Evolutionary conservation across 345 rosid genomes (phyloP).

Genomic region (Citrus cavaleriei): DNA sequence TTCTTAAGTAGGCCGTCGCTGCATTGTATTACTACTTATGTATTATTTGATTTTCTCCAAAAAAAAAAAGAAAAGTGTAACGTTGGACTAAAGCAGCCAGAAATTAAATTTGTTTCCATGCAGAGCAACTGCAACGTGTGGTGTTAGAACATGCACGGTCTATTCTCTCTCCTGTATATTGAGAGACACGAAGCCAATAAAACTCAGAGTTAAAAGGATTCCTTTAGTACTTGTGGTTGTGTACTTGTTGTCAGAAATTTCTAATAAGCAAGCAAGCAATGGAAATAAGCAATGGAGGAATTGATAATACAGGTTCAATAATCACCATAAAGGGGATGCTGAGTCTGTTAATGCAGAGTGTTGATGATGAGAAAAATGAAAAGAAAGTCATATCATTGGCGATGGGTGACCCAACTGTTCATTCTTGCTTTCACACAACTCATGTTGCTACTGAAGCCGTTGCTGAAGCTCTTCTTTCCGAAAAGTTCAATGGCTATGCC

Average conservation of each 20-base stretch:
- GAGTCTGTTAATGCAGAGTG: conserved; percentile 54
- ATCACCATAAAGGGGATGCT: conserved; percentile 83
- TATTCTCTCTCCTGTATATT: neutral
- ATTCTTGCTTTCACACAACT: conserved; percentile 73
- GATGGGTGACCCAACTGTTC: conserved; percentile 89
- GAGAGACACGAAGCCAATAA: neutral
- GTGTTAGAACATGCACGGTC: neutral
- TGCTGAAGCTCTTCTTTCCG: conserved; percentile 61
- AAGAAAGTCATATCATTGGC: conserved; percentile 69
- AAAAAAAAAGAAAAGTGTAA: no score
- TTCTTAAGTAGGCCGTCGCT: no score
- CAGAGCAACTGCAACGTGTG: neutral
- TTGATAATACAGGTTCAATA: conserved; percentile 31
- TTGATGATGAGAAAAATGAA: conserved; percentile 36
- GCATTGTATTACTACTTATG: no score
- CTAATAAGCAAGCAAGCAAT: neutral
- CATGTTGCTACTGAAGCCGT: conserved; percentile 63
- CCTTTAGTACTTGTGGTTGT: no score
- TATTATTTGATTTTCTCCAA: no score
- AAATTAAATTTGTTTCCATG: neutral
- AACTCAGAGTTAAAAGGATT: no score
- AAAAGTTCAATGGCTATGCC: conserved; percentile 84
- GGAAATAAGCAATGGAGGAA: conserved; percentile 30
- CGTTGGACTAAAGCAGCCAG: neutral
- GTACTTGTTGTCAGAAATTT: no score